Base-by-base conservation (phyloP, 139 green algal species). In the Auxenochlorella pyrenoidosa region DNA sequence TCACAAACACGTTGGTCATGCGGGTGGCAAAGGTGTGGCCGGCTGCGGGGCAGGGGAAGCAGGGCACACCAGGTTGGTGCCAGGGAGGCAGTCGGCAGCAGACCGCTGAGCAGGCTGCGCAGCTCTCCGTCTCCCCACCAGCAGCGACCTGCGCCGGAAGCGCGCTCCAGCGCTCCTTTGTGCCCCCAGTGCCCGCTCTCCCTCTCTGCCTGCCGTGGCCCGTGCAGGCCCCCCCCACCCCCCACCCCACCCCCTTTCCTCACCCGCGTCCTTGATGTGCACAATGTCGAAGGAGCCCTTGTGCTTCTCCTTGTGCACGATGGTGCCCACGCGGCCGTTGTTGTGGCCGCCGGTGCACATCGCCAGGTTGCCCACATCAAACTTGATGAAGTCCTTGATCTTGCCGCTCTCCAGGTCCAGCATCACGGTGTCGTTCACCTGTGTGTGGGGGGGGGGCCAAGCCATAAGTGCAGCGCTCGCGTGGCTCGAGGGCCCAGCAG, bases 351-450 rank as follows among this genome's bases (percentile, higher is more conserved):
- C 97, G 32, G 94, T 98, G 41, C 96, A 92, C 94, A 99, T 99
- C 91, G 71, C 93, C 86, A 99, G 89, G 89, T 98, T 97, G 91
- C 98, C 98, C 15, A 98, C 82, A 75, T 99, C 98, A 89, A 99
- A 99, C 94, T 98, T 99, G 89, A 98, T 90, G 88, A 97, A 98
- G 89, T 99, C 95, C 79, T 94, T 97, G 88, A 98, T 95, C 96
- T 99, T 99, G 90, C 95, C 95, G 41, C 91, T 98, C 92, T 98
- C 97, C 34, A 99, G 94, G 95, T 99, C 97, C 26, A 99, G 85
- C 95, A 99, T 96, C 47, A 99, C 93, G 30, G 97, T 98, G 94
- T 99, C 98, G 91, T 98, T 95, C 43, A 96, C 95, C 95, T 98
- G 90, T 5, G n/a, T n/a, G n/a, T n/a, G n/a, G n/a, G n/a, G n/a